Percentiles rank a stretch among this genome's conserved stretches.
Conservation (phyloP, 2,329 filamentous ascomycete species). For the Magnaporthiopsis incrustans region DNA sequence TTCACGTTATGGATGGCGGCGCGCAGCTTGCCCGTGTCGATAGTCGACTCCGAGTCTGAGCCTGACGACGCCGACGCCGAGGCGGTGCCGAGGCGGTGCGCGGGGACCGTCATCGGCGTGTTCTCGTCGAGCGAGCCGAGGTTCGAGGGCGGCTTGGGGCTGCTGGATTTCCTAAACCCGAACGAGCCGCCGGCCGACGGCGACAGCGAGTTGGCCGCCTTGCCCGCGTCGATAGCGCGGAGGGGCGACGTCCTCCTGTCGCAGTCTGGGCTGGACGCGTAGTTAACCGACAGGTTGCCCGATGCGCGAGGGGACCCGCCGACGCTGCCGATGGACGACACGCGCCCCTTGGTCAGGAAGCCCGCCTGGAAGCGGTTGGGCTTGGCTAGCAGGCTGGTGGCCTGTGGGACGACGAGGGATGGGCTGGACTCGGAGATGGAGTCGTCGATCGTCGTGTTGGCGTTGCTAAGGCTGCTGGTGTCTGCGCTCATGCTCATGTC, state of each 20-base stretch:
- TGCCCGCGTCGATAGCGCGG: constrained; percentile 40
- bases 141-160: constrained; percentile 25
- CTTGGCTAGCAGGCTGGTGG: constrained; percentile 35
- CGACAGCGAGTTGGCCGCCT: constrained; percentile 41
- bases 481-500: not conserved
- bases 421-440: constrained; percentile 51
- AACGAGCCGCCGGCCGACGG: constrained; percentile 17
- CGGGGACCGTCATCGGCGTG: constrained; percentile 28
- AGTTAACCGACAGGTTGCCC: constrained; percentile 1
- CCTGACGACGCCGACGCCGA: constrained; percentile 21
- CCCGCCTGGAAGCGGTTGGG: constrained; percentile 80
- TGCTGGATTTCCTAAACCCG: constrained; percentile 11
- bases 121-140: constrained; percentile 40
- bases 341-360: constrained; percentile 59
- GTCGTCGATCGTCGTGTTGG: constrained; percentile 30
- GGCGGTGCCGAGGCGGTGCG: constrained; percentile 5
- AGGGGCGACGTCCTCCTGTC: constrained; percentile 39
- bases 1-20: constrained; percentile 46
- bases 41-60: constrained; percentile 34
- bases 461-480: constrained; percentile 8
- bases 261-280: constrained; percentile 39
- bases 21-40: constrained; percentile 48
- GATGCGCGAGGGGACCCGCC: not conserved
- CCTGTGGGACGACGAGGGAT: constrained; percentile 47
- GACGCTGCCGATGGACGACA: constrained; percentile 25